These are phyloP conservation scores for Meredithiella fracta DNA, from an alignment of 2,329 filamentous ascomycete genomes.

Conservation along the genomic window DNA sequence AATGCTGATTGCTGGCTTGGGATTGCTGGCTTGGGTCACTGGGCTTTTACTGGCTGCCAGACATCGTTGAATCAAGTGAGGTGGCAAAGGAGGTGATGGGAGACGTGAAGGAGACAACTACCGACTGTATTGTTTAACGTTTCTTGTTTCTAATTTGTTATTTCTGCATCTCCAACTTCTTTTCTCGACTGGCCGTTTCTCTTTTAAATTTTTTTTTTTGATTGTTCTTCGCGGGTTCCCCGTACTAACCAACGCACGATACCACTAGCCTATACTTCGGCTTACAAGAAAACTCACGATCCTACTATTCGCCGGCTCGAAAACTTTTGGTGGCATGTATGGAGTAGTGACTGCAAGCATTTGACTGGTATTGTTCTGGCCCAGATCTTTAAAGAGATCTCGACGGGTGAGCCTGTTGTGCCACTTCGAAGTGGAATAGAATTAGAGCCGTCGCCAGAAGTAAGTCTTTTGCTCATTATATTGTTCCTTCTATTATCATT, in stretches of 20 bases:
- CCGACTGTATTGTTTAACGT: too few relatives aligned
- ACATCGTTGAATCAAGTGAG: too few relatives aligned
- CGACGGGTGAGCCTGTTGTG: slow-evolving; percentile 39
- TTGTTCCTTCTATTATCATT: neutral
- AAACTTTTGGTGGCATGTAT: slow-evolving; percentile 51
- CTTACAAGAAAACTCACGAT: slow-evolving; percentile 39
- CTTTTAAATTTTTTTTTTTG: neutral
- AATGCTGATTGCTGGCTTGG: too few relatives aligned
- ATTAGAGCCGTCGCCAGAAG: slow-evolving; percentile 32
- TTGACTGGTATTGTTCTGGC: slow-evolving; percentile 38
- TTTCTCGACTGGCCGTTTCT: neutral
- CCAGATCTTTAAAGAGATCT: slow-evolving; percentile 40
- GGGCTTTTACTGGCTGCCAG: too few relatives aligned
- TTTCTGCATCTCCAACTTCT: too few relatives aligned
- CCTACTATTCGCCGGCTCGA: slow-evolving; percentile 46
- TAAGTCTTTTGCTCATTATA: neutral
- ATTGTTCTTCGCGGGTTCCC: neutral
- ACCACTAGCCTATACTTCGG: slow-evolving; percentile 41
- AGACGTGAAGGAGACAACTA: too few relatives aligned
- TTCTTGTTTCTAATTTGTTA: too few relatives aligned
- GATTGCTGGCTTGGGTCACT: too few relatives aligned
- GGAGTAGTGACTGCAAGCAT: slow-evolving; percentile 39
- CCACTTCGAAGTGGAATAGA: slow-evolving; percentile 37
- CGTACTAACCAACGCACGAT: neutral
- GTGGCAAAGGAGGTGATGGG: too few relatives aligned